phyloP scores from a whole-genome alignment of 768 basidiomycete species.

The Porphyrellus cyaneotinctus region DNA sequence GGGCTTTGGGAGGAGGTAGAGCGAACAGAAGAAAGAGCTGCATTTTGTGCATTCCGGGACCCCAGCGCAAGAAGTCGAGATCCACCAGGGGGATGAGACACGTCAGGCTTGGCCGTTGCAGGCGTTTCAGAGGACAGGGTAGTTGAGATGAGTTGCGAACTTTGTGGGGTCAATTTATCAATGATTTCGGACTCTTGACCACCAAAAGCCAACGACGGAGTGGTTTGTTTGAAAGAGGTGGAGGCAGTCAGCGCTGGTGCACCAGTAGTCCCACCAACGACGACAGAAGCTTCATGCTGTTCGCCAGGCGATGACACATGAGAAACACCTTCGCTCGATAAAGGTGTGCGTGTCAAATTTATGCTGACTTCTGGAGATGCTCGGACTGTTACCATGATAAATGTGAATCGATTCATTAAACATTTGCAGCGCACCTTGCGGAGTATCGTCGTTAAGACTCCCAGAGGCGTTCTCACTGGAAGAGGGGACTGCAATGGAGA shows the following conservation, averaged over 20 bases:
- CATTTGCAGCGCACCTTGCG: constrained; percentile 18
- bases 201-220: not conserved
- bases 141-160: constrained; percentile 37
- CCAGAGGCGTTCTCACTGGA: constrained; percentile 12
- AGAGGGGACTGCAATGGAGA: not conserved
- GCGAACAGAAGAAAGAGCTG: constrained; percentile 13
- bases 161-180: constrained; percentile 21
- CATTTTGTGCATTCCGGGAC: constrained; percentile 25
- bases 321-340: constrained; percentile 9
- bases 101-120: constrained; percentile 28
- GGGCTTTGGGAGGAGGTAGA: constrained; percentile 23
- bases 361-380: constrained; percentile 5
- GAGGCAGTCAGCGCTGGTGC: constrained; percentile 8
- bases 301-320: constrained; percentile 17
- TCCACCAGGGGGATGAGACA: constrained; percentile 38
- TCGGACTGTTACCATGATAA: constrained; percentile 15
- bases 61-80: constrained; percentile 43
- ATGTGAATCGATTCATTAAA: not conserved
- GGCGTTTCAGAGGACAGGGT: constrained; percentile 24
- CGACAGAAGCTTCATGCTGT: constrained; percentile 4
- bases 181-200: constrained; percentile 20
- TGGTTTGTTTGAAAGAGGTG: constrained; percentile 11
- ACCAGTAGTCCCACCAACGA: constrained; percentile 1
- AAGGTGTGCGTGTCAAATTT: constrained; percentile 3
- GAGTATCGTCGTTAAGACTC: constrained; percentile 6